Evolutionary conservation across 495 filamentous ascomycete genomes (phyloP), one percentile per base, ranked within the genome.

Genomic region (Aspergillus coremiiformis): DNA sequence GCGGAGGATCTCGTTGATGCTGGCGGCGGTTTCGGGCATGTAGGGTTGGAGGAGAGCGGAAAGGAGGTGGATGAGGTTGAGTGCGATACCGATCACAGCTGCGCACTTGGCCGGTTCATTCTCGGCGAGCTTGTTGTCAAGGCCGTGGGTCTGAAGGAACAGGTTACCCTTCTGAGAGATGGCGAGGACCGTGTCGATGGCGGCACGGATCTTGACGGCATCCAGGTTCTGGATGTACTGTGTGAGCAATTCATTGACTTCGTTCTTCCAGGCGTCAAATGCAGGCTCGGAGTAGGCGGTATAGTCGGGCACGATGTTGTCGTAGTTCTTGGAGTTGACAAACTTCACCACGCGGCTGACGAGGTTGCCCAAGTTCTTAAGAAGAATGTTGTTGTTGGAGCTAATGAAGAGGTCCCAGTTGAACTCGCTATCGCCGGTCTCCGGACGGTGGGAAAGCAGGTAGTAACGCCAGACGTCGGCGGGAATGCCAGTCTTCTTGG

Each of bases 321-420:
- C 29, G 44, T 47, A 47, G 44, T 47, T 47, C 44, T 47, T 47
- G 27, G 44, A 47, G 44, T 47, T 47, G 51, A 88, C 83, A 58
- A 95, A 91, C 69, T 97, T 97, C 70, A 97, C 75, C 42, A 97
- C 79, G 21, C 92, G 87, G 68, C 95, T 93, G 63, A 92, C 88
- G 52, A 96, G 87, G 73, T 97, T 96, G 44, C 92, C 92, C 8
- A 96, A 78, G 60, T 95, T 96, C 46, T 85, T 85, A 2, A 97
- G 80, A 7, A 97, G 76, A 62, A 92, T 87, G 60, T 83, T 89
- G 73, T 97, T 97, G 79, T 96, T 97, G 55, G 78, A 77, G 8
- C 81, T 79, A 39, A 92, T 83, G 67, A 97, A 96, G 17, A 82
- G 76, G 51, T 78, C 80, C 90, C 90, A 96, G 54, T 89, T 83